phyloP scores from a whole-genome alignment of 768 basidiomycete genomes.

The Brasilioporus rufonigricans region DNA sequence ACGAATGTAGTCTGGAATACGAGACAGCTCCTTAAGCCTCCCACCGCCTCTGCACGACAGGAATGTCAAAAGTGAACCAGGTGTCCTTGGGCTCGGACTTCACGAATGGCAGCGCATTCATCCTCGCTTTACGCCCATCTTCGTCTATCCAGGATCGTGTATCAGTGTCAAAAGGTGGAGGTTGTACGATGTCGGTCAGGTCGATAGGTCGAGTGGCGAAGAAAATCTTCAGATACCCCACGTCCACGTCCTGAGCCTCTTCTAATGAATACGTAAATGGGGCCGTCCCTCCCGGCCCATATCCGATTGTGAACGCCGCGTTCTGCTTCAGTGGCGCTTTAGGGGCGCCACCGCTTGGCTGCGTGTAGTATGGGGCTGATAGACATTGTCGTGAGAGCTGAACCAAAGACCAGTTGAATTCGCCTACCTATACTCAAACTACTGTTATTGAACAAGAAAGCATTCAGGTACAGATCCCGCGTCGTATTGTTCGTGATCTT shows the following conservation, averaged over 20 bases:
- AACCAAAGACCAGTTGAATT: background rate
- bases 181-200: slow-evolving; percentile 34
- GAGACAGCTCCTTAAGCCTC: background rate
- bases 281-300: slow-evolving; percentile 35
- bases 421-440: slow-evolving; percentile 36
- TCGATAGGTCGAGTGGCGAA: slow-evolving; percentile 36
- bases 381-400: background rate
- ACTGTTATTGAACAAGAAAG: slow-evolving; percentile 43
- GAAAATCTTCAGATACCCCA: slow-evolving; percentile 45
- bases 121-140: background rate
- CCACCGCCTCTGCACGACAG: background rate
- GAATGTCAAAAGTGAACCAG: background rate
- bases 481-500: slow-evolving; percentile 35
- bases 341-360: background rate
- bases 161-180: slow-evolving; percentile 29
- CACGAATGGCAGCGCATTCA: background rate
- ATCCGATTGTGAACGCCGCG: slow-evolving; percentile 35
- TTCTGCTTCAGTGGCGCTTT: slow-evolving; percentile 7
- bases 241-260: slow-evolving; percentile 32
- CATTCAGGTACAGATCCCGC: slow-evolving; percentile 36
- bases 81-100: background rate
- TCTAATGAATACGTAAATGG: slow-evolving; percentile 35
- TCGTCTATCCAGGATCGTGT: background rate
- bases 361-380: slow-evolving; percentile 13
- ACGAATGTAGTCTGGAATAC: background rate